These are phyloP conservation scores for Bipolaris bicolor DNA, from an alignment of 2,329 filamentous ascomycete species.

Conservation along the genomic window DNA sequence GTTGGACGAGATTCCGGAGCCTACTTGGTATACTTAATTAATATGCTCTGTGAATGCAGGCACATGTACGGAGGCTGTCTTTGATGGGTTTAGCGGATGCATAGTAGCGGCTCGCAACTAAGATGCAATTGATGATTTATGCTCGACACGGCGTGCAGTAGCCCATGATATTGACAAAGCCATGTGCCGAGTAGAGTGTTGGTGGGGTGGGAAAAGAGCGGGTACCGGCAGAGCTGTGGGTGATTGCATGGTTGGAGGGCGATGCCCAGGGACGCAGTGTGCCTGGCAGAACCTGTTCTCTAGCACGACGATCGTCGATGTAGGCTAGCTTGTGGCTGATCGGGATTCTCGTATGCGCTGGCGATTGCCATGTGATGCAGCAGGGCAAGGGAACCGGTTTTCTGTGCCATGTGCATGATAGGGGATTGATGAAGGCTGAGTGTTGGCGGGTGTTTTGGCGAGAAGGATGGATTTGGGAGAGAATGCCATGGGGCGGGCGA, in stretches of 20 bases:
- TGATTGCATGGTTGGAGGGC: slow-evolving; percentile 11
- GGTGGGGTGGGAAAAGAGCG: slow-evolving; percentile 1
- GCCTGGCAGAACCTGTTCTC: slow-evolving; percentile 14
- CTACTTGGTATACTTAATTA: slow-evolving; percentile 66
- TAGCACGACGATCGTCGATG: slow-evolving; percentile 12
- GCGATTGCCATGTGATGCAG: slow-evolving; percentile 9
- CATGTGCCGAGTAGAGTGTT: slow-evolving; percentile 6
- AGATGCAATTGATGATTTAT: neutral
- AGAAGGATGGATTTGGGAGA: slow-evolving; percentile 10
- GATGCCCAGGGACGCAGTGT: slow-evolving; percentile 9
- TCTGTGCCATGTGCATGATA: neutral
- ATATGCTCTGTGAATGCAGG: neutral
- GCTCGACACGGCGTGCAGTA: neutral
- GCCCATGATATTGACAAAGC: neutral
- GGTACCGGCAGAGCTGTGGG: slow-evolving; percentile 5
- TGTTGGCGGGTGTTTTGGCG: neutral
- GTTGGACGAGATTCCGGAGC: slow-evolving; percentile 62
- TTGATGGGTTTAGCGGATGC: too few relatives aligned
- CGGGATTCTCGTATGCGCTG: neutral
- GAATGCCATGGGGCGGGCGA: slow-evolving; percentile 10
- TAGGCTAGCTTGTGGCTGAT: neutral
- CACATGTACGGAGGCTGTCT: too few relatives aligned
- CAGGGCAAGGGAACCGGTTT: slow-evolving; percentile 4
- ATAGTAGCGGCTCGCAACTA: too few relatives aligned
- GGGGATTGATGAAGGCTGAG: neutral